Evolutionary conservation across 2,329 filamentous ascomycete species (phyloP).

Genomic region (Arthrobotrys conoides): DNA sequence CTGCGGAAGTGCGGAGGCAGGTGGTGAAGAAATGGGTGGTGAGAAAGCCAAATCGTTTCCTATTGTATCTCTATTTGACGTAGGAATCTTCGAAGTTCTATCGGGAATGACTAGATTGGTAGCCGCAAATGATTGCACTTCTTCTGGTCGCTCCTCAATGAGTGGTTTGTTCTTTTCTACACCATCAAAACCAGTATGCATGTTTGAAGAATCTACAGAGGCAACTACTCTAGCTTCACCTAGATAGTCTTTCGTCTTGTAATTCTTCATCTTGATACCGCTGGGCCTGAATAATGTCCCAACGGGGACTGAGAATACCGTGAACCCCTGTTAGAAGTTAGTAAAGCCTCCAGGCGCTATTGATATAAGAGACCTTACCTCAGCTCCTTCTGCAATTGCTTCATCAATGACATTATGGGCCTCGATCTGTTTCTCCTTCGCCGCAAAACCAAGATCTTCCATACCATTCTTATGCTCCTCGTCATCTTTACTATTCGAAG

Average conservation of each 20-base stretch:
- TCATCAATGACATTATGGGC: constrained; percentile 99
- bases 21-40: constrained; percentile 42
- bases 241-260: constrained; percentile 97
- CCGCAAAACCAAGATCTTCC: constrained; percentile 89
- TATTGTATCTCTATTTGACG: constrained; percentile 68
- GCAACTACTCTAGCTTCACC: constrained; percentile 95
- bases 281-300: constrained; percentile 96
- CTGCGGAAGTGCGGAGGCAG: constrained; percentile 21
- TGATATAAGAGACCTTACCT: constrained; percentile 73
- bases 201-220: constrained; percentile 83
- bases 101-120: constrained; percentile 92
- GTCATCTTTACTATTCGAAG: constrained; percentile 74
- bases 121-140: constrained; percentile 90
- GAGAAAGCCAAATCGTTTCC: constrained; percentile 66
- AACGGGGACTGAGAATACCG: constrained; percentile 98
- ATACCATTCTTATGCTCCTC: constrained; percentile 90
- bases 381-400: constrained; percentile 90
- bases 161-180: constrained; percentile 79
- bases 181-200: constrained; percentile 84
- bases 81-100: constrained; percentile 67
- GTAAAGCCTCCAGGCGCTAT: neutral
- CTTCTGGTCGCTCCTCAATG: constrained; percentile 81
- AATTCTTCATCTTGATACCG: constrained; percentile 96
- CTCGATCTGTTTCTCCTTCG: constrained; percentile 94
- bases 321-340: constrained; percentile 79